These are phyloP conservation scores for Malus orientalis DNA, from an alignment of 306 rosid species.

Conservation along the genomic window DNA sequence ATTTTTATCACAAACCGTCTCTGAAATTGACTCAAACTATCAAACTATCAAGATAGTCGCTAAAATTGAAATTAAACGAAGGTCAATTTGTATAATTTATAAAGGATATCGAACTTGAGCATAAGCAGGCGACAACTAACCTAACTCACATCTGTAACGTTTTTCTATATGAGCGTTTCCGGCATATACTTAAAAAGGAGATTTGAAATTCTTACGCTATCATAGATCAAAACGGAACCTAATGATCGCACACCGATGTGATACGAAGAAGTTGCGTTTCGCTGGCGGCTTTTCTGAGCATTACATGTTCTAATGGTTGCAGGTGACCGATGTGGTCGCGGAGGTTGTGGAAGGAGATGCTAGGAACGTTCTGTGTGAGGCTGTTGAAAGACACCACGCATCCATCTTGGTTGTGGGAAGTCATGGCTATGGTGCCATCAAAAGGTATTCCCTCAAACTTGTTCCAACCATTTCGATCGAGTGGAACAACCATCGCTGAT, in stretches of 20 bases:
- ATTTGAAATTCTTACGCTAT: not conserved
- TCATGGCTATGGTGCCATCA: conserved; percentile 64
- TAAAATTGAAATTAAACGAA: not conserved
- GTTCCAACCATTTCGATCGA: not conserved
- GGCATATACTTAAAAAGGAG: not conserved
- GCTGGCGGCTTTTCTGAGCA: not conserved
- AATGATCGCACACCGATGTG: not conserved
- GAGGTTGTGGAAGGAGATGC: conserved; percentile 70
- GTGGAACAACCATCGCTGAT: not conserved
- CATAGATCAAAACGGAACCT: not conserved
- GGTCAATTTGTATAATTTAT: too few relatives aligned
- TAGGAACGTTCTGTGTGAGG: conserved; percentile 67
- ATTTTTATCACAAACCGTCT: too few relatives aligned
- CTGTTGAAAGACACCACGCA: conserved; percentile 62
- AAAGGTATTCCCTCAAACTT: conserved; percentile 5
- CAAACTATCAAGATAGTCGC: not conserved
- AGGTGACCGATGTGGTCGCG: conserved; percentile 32
- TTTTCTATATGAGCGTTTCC: not conserved
- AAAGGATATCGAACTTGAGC: too few relatives aligned
- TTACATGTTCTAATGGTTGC: not conserved
- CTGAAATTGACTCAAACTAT: not conserved
- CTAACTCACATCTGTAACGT: too few relatives aligned
- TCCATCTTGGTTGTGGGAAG: conserved; percentile 67
- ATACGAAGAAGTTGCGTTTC: not conserved
- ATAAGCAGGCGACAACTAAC: too few relatives aligned